These are phyloP conservation scores for Zymoseptoria ardabiliae DNA, from an alignment of 2,329 filamentous ascomycete genomes.

Conservation along the genomic window DNA sequence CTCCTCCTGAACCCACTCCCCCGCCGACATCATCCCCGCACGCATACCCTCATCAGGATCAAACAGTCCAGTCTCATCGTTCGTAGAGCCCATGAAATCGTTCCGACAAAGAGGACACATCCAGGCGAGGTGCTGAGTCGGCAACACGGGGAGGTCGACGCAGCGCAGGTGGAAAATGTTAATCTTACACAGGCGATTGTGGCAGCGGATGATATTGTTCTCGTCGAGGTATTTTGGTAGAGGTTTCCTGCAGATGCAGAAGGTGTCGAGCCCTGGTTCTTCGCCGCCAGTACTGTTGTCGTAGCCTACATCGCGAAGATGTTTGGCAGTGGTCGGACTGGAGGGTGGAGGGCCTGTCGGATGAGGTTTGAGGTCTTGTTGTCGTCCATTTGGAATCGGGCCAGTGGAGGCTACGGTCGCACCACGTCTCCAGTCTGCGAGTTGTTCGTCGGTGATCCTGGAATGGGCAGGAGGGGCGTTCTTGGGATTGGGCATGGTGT, in stretches of 20 bases:
- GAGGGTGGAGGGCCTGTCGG: not conserved
- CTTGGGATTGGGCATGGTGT: not conserved
- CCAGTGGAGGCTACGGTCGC: not conserved
- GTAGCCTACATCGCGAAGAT: conserved; percentile 2
- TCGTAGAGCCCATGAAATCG: not conserved
- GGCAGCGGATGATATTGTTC: conserved; percentile 7
- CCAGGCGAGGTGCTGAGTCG: conserved; percentile 9
- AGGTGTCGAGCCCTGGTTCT: not conserved
- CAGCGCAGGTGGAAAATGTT: conserved; percentile 13
- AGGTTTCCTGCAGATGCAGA: conserved; percentile 2
- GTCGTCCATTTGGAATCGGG: not conserved
- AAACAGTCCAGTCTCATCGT: not conserved
- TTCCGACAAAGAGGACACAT: conserved; percentile 5
- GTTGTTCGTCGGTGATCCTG: not conserved
- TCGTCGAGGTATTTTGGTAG: not conserved
- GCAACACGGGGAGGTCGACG: conserved; percentile 9
- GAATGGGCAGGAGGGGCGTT: not conserved
- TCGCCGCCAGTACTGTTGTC: not conserved
- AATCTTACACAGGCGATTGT: conserved; percentile 8
- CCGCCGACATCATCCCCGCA: not conserved
- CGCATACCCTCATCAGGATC: not conserved
- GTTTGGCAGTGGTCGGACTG: not conserved
- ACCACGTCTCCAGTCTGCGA: not conserved
- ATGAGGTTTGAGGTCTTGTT: not conserved
- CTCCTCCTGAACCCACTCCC: not conserved